These are phyloP conservation scores for Parietaria judaica DNA, from an alignment of 306 rosid species.

Conservation along the genomic window DNA sequence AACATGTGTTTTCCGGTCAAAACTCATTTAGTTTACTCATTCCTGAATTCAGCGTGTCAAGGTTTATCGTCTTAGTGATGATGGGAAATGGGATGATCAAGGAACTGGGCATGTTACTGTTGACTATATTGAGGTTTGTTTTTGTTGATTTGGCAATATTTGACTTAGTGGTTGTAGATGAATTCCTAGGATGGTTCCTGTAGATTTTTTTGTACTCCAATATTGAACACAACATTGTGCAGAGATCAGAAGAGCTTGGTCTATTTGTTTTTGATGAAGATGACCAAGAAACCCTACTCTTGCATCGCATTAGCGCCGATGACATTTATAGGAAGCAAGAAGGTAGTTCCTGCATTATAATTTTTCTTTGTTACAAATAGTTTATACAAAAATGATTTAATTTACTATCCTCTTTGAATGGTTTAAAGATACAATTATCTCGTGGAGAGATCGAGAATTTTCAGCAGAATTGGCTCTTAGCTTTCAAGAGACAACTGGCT, in stretches of 20 bases:
- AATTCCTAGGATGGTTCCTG: background rate
- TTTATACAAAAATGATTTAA: background rate
- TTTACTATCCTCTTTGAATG: conserved; percentile 6
- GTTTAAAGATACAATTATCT: conserved; percentile 72
- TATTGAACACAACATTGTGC: conserved; percentile 24
- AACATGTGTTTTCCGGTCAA: no score
- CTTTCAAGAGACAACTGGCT: conserved; percentile 90
- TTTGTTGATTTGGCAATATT: conserved; percentile 15
- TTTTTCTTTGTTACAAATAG: background rate
- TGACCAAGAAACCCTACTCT: conserved; percentile 73
- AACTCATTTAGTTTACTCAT: no score
- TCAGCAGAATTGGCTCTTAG: conserved; percentile 93
- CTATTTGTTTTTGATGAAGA: conserved; percentile 82
- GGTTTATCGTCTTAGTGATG: conserved; percentile 88
- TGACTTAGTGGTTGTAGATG: background rate
- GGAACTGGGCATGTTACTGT: conserved; percentile 91
- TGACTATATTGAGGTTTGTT: conserved; percentile 84
- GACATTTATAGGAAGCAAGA: conserved; percentile 96
- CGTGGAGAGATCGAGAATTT: conserved; percentile 95
- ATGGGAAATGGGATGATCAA: conserved; percentile 98
- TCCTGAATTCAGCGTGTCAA: conserved; percentile 75
- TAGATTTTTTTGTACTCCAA: conserved; percentile 9
- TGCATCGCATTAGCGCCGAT: conserved; percentile 70
- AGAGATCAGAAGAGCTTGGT: conserved; percentile 89
- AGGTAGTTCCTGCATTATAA: conserved; percentile 42